Evolutionary conservation across 441 rosid genomes (phyloP).

Genomic region (Bocquillonia castaneifolia): DNA sequence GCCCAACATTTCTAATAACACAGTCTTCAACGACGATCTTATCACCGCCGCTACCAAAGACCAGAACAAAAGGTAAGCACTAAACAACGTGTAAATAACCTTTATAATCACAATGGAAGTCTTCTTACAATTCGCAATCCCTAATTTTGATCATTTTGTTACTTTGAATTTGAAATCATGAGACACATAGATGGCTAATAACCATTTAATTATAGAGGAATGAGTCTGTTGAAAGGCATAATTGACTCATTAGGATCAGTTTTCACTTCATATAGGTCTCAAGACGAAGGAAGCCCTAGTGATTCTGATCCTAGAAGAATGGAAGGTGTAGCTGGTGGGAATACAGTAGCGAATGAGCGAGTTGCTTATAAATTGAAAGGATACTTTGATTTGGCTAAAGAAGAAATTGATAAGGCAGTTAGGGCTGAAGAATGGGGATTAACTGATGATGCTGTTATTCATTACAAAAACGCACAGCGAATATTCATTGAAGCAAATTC

Average conservation of each 20-base stretch:
- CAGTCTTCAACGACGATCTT: background rate
- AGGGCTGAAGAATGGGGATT: conserved; percentile 88
- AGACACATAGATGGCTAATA: background rate
- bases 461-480: conserved; percentile 71
- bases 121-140: background rate
- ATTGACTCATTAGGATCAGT: conserved; percentile 66
- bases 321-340: conserved; percentile 38
- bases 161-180: background rate
- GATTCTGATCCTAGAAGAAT: conserved; percentile 36
- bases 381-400: conserved; percentile 75
- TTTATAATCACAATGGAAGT: no score
- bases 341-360: conserved; percentile 56
- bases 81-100: background rate
- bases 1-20: no score
- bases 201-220: conserved; percentile 11
- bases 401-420: conserved; percentile 72
- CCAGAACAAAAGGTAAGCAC: no score
- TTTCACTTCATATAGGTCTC: conserved; percentile 33
- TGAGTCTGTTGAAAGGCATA: conserved; percentile 67
- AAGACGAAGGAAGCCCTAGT: conserved; percentile 28
- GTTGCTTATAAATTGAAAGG: conserved; percentile 82
- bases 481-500: conserved; percentile 62
- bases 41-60: background rate
- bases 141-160: background rate
- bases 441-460: conserved; percentile 61